Conservation (phyloP, 2,329 filamentous ascomycete species). For the Aspergillus flavus region DNA sequence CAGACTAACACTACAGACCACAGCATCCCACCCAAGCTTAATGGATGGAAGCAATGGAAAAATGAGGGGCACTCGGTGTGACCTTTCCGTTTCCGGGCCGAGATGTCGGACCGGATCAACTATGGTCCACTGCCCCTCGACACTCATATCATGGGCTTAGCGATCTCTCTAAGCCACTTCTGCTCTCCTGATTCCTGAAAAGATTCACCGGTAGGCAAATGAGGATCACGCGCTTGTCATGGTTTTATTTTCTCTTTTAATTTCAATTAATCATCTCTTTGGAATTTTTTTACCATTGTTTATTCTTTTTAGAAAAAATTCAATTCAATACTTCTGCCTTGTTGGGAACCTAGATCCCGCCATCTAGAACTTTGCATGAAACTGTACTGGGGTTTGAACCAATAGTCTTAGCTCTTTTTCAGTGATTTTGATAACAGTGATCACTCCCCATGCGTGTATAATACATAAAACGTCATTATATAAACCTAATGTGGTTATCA, state of each 20-base stretch:
- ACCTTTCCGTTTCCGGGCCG: conserved; percentile 22
- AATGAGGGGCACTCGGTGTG: conserved; percentile 18
- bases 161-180: conserved; percentile 6
- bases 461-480: not conserved
- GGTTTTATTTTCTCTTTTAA: not conserved
- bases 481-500: not conserved
- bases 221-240: conserved; percentile 21
- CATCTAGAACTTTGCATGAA: not conserved
- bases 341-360: not conserved
- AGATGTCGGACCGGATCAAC: conserved; percentile 15
- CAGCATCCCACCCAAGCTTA: conserved; percentile 12
- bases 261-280: conserved; percentile 3
- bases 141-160: not conserved
- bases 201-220: conserved; percentile 25
- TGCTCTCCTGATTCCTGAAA: conserved; percentile 20
- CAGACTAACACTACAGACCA: not conserved
- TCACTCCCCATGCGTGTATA: not conserved
- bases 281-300: not conserved
- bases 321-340: not conserved
- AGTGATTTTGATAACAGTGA: not conserved
- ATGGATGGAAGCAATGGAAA: not conserved
- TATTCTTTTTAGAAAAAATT: conserved; percentile 3
- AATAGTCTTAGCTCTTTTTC: not conserved
- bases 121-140: conserved; percentile 13
- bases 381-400: not conserved